phyloP scores from a whole-genome alignment of 768 basidiomycete species.

The Melanogaster broomeanus region DNA sequence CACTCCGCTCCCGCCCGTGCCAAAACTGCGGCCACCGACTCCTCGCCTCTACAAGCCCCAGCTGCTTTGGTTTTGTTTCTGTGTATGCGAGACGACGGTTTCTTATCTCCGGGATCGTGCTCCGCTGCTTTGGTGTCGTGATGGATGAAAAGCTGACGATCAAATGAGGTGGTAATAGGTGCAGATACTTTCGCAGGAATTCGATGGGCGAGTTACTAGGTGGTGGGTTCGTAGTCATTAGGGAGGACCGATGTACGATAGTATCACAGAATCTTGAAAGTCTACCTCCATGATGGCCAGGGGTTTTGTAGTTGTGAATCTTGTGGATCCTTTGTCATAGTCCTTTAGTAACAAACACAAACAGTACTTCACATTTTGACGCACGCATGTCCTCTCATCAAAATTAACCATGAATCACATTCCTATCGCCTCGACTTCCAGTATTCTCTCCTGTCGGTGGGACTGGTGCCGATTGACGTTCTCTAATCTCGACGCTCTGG shows the following conservation, averaged over 20 bases:
- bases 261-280: constrained; percentile 29
- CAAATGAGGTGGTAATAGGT: constrained; percentile 68
- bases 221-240: constrained; percentile 55
- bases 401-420: background rate
- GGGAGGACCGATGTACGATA: constrained; percentile 61
- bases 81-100: constrained; percentile 73
- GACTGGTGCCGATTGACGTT: constrained; percentile 52
- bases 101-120: constrained; percentile 60
- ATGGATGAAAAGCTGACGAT: constrained; percentile 42
- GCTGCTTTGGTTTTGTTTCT: constrained; percentile 52
- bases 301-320: background rate
- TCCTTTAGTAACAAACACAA: background rate
- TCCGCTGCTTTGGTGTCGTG: constrained; percentile 65
- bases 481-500: constrained; percentile 37
- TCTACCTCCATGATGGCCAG: constrained; percentile 8
- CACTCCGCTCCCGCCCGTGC: constrained; percentile 53
- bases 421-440: constrained; percentile 8
- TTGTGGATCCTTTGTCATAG: too few relatives aligned
- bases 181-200: constrained; percentile 62
- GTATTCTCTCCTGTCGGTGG: constrained; percentile 48
- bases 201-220: constrained; percentile 58
- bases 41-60: constrained; percentile 54
- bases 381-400: background rate
- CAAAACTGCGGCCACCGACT: constrained; percentile 69
- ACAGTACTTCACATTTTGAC: background rate